Percentiles rank a stretch among this genome's conserved stretches.
These are phyloP conservation scores for Starmerella lactis-condensi DNA, from an alignment of 805 yeast species.

Conservation along the genomic window DNA sequence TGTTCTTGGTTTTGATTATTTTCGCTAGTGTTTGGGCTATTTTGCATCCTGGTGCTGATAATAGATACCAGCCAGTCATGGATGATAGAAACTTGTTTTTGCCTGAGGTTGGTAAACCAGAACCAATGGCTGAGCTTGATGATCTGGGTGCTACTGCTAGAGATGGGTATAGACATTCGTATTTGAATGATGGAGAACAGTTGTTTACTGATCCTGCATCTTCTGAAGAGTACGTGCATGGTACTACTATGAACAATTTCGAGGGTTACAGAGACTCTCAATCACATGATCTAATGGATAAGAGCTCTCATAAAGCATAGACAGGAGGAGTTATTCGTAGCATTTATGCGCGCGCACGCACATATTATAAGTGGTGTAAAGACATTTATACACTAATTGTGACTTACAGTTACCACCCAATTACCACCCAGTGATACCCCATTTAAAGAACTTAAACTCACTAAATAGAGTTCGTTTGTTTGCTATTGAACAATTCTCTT, in stretches of 20 bases:
- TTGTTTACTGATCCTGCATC: neutral
- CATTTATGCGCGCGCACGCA: too few relatives aligned
- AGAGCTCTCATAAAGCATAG: too few relatives aligned
- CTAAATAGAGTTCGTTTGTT: too few relatives aligned
- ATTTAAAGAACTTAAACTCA: too few relatives aligned
- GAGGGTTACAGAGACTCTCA: conserved; percentile 10
- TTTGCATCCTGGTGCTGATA: conserved; percentile 79
- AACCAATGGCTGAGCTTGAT: conserved; percentile 40
- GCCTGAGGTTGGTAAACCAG: conserved; percentile 17
- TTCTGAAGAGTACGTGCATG: neutral
- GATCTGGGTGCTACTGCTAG: conserved; percentile 44
- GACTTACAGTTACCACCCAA: too few relatives aligned
- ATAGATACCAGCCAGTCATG: conserved; percentile 85
- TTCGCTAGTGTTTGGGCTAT: conserved; percentile 74
- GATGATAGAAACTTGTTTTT: conserved; percentile 95
- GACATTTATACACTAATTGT: too few relatives aligned
- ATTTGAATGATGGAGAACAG: conserved; percentile 11
- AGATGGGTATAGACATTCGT: conserved; percentile 20
- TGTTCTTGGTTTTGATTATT: conserved; percentile 67
- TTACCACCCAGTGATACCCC: too few relatives aligned
- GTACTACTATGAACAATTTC: conserved; percentile 1
- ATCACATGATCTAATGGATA: conserved; percentile 8
- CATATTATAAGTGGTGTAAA: too few relatives aligned
- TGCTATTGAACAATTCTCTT: too few relatives aligned
- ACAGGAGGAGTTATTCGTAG: too few relatives aligned